These are phyloP conservation scores for Lachnellula cervina DNA, from an alignment of 2,329 filamentous ascomycete species.

Conservation along the genomic window DNA sequence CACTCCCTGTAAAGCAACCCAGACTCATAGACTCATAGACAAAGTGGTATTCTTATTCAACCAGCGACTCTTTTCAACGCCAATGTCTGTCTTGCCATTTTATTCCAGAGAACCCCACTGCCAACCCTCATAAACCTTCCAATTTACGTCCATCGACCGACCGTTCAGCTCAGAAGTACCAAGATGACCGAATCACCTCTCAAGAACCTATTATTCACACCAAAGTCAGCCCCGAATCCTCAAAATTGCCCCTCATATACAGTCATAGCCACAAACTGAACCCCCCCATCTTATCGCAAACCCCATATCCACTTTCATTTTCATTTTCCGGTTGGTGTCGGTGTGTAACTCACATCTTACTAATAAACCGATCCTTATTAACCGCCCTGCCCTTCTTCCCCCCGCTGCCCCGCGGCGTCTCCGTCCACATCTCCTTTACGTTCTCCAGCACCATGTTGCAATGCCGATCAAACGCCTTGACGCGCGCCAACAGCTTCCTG, in stretches of 20 bases:
- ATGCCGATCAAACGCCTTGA: conserved; percentile 97
- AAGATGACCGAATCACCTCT: conserved; percentile 35
- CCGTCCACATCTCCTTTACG: conserved; percentile 99
- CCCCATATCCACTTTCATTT: not conserved
- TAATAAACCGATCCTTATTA: conserved; percentile 98
- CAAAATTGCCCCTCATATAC: not conserved
- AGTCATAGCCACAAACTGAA: not conserved
- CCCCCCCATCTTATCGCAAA: conserved; percentile 2
- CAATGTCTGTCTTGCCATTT: conserved; percentile 15
- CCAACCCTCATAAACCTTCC: conserved; percentile 16
- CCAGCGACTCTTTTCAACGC: conserved; percentile 25
- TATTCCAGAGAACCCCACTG: conserved; percentile 20
- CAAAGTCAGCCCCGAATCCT: conserved; percentile 6
- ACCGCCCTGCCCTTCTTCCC: conserved; percentile 87
- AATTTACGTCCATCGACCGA: conserved; percentile 9
- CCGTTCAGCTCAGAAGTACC: conserved; percentile 31
- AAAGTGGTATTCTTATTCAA: conserved; percentile 20
- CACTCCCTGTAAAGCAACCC: not conserved
- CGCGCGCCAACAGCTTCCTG: conserved; percentile 91
- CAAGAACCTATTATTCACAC: conserved; percentile 30
- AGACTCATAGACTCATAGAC: not conserved
- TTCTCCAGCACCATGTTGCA: conserved; percentile 99
- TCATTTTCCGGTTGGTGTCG: not conserved
- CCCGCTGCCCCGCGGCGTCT: conserved; percentile 75
- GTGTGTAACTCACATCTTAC: conserved; percentile 73